A percentile compares a stretch with the other conserved stretches of the same genome.
Conservation (phyloP, 2,329 filamentous ascomycete species). For the Hymenoscyphus fraxineus region DNA sequence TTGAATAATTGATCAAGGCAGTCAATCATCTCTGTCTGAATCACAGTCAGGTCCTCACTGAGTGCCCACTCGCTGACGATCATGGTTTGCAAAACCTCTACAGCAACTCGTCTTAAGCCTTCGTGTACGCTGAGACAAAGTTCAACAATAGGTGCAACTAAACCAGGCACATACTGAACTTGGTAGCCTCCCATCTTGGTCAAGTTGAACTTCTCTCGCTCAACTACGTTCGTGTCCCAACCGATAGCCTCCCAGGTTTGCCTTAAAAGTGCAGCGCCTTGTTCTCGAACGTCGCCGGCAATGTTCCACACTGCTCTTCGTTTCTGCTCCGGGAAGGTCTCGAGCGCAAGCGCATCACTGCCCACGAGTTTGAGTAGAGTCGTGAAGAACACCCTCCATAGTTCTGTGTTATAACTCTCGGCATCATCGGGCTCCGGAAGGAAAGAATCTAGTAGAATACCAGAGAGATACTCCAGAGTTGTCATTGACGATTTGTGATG, state of each 20-base stretch:
- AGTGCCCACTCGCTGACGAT: conserved; percentile 97
- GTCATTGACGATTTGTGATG: conserved; percentile 88
- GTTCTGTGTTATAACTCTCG: conserved; percentile 72
- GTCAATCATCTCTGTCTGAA: conserved; percentile 96
- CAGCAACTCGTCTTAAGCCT: conserved; percentile 81
- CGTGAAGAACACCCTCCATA: conserved; percentile 92
- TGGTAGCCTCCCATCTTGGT: conserved; percentile 91
- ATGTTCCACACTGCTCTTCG: conserved; percentile 97
- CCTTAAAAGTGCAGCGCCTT: conserved; percentile 80
- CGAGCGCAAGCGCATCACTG: conserved; percentile 81
- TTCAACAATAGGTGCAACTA: conserved; percentile 88
- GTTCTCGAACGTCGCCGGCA: conserved; percentile 89
- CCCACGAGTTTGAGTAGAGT: conserved; percentile 85
- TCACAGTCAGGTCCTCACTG: conserved; percentile 83
- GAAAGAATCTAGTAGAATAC: conserved; percentile 76
- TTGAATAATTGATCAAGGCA: conserved; percentile 89
- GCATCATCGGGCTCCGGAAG: conserved; percentile 89
- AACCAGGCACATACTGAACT: conserved; percentile 91
- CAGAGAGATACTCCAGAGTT: conserved; percentile 76
- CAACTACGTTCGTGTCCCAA: conserved; percentile 85
- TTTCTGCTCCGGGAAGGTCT: conserved; percentile 97
- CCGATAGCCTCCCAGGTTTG: conserved; percentile 93
- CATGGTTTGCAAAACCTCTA: conserved; percentile 94
- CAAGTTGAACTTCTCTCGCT: conserved; percentile 72
- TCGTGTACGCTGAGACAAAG: conserved; percentile 94